Percentiles rank a stretch among this genome's conserved stretches.
Conservation (phyloP, 2,329 filamentous ascomycete genomes). For the Coleophoma eucalyptorum region DNA sequence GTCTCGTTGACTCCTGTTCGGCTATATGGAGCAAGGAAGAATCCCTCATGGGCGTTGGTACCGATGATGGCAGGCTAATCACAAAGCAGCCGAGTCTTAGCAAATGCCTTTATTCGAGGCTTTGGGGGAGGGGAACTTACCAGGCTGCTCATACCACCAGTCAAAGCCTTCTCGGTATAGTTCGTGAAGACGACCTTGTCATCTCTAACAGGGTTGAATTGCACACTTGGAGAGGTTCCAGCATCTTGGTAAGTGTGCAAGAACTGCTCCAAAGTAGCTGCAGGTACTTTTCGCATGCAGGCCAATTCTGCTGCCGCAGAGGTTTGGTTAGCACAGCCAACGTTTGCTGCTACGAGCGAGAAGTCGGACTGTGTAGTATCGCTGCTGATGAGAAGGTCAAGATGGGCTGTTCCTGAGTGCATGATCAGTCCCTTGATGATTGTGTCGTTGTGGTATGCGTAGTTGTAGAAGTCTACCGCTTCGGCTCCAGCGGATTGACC, state of each 20-base stretch:
- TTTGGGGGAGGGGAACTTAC: background rate
- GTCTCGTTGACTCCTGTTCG: background rate
- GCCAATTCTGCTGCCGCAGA: background rate
- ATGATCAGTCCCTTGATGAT: constrained; percentile 9
- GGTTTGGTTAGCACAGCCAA: constrained; percentile 1
- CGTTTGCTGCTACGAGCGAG: background rate
- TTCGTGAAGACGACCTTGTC: background rate
- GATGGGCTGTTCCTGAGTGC: constrained; percentile 2
- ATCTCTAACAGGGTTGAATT: background rate
- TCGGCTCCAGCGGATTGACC: constrained; percentile 58
- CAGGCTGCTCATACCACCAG: background rate
- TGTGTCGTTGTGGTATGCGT: constrained; percentile 13
- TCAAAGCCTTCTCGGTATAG: background rate
- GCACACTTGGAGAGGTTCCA: background rate
- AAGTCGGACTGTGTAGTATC: background rate
- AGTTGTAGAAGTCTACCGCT: constrained; percentile 33
- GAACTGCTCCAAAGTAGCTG: background rate
- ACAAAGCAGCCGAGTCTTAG: background rate
- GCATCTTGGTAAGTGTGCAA: background rate
- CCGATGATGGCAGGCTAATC: constrained; percentile 13
- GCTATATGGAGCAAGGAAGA: background rate
- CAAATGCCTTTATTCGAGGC: background rate
- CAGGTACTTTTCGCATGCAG: background rate
- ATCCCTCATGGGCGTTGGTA: constrained; percentile 14
- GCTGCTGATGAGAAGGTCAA: background rate